phyloP scores from a whole-genome alignment of 345 rosid genomes.

The Rubroshorea leprosula region DNA sequence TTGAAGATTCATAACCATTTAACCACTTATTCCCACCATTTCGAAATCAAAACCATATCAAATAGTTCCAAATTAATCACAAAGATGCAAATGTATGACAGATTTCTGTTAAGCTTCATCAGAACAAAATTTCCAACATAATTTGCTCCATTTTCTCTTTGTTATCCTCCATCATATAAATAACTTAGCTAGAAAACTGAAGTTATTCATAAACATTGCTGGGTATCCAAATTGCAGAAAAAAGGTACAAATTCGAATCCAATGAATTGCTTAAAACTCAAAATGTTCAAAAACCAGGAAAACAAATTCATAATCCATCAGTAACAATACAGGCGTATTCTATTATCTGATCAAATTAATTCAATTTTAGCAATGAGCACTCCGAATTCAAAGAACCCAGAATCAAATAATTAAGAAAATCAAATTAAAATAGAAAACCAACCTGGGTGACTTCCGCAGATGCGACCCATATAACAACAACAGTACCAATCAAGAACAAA shows the following conservation, averaged over 20 bases:
- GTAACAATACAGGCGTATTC: background rate
- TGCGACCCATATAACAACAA: conserved; percentile 89
- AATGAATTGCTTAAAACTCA: background rate
- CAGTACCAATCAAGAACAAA: conserved; percentile 73
- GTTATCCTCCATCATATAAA: too few species aligned
- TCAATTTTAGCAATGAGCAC: background rate
- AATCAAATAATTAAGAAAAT: background rate
- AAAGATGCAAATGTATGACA: background rate
- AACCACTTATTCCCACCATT: background rate
- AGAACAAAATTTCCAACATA: too few species aligned
- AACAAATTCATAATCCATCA: background rate
- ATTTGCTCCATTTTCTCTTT: too few species aligned
- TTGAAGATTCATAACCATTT: background rate
- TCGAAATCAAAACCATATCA: too few species aligned
- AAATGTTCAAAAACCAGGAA: background rate
- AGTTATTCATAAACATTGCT: background rate
- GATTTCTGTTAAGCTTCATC: too few species aligned
- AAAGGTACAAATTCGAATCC: background rate
- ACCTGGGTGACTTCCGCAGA: conserved; percentile 95
- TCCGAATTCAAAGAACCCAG: background rate
- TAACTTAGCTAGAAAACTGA: too few species aligned
- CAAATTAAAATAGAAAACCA: background rate
- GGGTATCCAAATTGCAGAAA: background rate
- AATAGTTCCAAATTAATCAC: background rate
- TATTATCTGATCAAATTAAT: background rate